Evolutionary conservation across 2,329 filamentous ascomycete species (phyloP), one percentile per base, ranked within the genome.

Genomic region (Chaetomiaceae sp.): DNA sequence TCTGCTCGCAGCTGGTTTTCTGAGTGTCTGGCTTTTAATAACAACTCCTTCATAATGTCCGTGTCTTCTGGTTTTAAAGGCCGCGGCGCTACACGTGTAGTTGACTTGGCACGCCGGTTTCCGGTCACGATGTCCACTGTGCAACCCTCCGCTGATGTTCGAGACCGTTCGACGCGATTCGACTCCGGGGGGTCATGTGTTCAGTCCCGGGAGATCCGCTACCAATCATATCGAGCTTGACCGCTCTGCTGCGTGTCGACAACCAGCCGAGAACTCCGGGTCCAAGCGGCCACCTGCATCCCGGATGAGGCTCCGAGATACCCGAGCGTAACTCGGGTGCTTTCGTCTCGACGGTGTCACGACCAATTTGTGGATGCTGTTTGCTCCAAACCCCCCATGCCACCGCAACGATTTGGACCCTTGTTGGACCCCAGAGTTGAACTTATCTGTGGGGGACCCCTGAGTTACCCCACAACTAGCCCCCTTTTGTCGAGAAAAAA

Each of bases 181-280:
- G 9, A 26, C 19, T 6, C 29, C 17, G 19, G n/a, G n/a, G 17
- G 26, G 42, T 49, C 47, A 49, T 42, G 42, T 42, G 47, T 30
- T 35, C 27, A 17, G 17, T n/a, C 17, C 10, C 20, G 22, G 9
- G 34, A 36, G 10, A 7, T 12, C 34, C 29, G 9, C 30, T 19
- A 12, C 42, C 47, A 49, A 42, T 45, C 26, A 40, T 38, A 36
- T 32, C 41, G n/a, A n/a, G n/a, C n/a, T n/a, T n/a, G n/a, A n/a
- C n/a, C n/a, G n/a, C n/a, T n/a, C n/a, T n/a, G n/a, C n/a, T n/a
- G n/a, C n/a, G n/a, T n/a, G n/a, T n/a, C n/a, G n/a, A n/a, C n/a
- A n/a, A n/a, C n/a, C n/a, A n/a, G n/a, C n/a, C n/a, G n/a, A n/a
- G n/a, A n/a, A n/a, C n/a, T n/a, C n/a, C n/a, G n/a, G n/a, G n/a